These are phyloP conservation scores for Lactarius akahatsu DNA, from an alignment of 768 basidiomycete genomes.

Conservation along the genomic window DNA sequence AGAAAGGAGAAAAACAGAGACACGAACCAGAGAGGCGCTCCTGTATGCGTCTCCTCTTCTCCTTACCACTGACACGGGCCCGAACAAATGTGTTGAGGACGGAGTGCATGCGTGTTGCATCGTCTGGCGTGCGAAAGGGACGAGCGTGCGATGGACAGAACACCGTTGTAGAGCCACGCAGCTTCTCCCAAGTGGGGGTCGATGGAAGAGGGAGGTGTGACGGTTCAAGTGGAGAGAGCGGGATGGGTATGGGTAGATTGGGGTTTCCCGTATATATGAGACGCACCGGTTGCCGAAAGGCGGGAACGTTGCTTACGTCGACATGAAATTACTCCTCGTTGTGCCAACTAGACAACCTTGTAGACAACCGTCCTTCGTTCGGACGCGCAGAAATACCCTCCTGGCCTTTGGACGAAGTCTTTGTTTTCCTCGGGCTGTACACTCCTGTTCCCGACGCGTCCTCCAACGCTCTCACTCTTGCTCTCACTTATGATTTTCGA, in stretches of 20 bases:
- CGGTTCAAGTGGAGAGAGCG: neutral
- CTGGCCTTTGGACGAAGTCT: conserved; percentile 92
- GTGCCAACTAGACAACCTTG: too few species aligned
- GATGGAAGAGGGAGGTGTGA: neutral
- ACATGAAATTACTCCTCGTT: too few species aligned
- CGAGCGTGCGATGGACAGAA: neutral
- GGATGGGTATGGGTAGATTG: neutral
- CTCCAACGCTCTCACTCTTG: neutral
- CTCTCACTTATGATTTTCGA: too few species aligned
- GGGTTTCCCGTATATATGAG: conserved; percentile 49
- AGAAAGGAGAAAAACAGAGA: neutral
- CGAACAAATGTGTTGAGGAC: neutral
- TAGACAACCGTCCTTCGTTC: too few species aligned
- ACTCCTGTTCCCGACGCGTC: conserved; percentile 30
- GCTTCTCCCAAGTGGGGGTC: neutral
- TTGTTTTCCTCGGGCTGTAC: conserved; percentile 87
- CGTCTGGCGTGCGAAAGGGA: neutral
- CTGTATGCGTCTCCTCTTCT: neutral
- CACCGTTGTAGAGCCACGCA: neutral
- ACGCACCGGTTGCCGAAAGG: conserved; percentile 30
- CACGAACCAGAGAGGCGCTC: neutral
- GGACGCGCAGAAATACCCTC: conserved; percentile 50
- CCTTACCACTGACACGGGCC: neutral
- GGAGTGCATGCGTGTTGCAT: neutral
- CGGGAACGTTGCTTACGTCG: too few species aligned